phyloP scores from a whole-genome alignment of 805 yeast genomes.

The Candida dajiaensis region DNA sequence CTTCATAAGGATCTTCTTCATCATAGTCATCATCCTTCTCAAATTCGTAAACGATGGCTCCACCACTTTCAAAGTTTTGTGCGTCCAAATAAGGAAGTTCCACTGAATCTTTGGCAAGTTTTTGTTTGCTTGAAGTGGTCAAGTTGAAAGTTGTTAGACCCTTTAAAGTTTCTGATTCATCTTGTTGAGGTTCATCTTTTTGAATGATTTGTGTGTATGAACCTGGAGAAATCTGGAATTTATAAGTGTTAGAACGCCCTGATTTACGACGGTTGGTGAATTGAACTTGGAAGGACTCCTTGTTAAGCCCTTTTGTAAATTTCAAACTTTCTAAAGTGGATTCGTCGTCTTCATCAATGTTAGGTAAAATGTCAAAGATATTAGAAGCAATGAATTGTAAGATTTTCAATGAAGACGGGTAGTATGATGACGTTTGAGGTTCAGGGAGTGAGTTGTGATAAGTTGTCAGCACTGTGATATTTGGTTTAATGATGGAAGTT shows the following conservation, averaged over 20 bases:
- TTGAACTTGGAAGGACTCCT: constrained; percentile 35
- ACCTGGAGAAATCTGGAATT: constrained; percentile 44
- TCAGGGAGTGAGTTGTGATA: constrained; percentile 41
- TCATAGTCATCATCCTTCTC: constrained; percentile 98
- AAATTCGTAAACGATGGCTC: constrained; percentile 92
- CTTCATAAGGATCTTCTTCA: constrained; percentile 97
- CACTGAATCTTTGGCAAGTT: constrained; percentile 73
- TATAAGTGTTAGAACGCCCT: constrained; percentile 65
- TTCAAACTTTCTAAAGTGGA: constrained; percentile 32
- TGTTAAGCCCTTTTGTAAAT: constrained; percentile 50
- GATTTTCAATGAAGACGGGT: constrained; percentile 48
- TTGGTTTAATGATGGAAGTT: constrained; percentile 42
- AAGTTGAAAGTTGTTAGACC: constrained; percentile 86
- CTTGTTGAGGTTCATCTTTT: constrained; percentile 24
- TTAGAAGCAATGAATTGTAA: constrained; percentile 71
- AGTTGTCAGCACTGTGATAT: constrained; percentile 39
- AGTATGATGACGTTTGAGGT: constrained; percentile 26
- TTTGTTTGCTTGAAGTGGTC: constrained; percentile 69
- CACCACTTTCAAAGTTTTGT: constrained; percentile 72
- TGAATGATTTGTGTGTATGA: constrained; percentile 27
- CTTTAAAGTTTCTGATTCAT: constrained; percentile 52
- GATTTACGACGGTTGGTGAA: constrained; percentile 74
- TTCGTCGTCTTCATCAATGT: constrained; percentile 32
- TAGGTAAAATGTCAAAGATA: constrained; percentile 56
- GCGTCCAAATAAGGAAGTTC: constrained; percentile 91